Conservation (phyloP, 495 filamentous ascomycete genomes). For the Astrothelium subdiscretum region DNA sequence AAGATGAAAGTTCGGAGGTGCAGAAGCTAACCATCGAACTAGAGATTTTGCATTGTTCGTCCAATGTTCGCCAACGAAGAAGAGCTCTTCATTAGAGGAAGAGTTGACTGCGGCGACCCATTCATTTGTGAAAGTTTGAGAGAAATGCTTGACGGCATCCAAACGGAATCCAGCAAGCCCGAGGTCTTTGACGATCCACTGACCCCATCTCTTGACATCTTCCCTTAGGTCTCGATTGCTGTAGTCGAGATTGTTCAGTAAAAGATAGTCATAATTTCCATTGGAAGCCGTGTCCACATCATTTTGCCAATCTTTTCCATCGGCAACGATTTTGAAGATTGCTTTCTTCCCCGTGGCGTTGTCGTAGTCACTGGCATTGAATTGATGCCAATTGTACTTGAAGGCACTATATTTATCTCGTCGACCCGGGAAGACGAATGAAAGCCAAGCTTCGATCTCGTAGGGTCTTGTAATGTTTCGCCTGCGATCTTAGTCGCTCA, state of each 20-base stretch:
- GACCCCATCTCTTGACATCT: conserved; percentile 56
- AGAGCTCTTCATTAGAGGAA: conserved; percentile 35
- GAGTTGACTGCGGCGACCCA: conserved; percentile 45
- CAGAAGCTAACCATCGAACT: conserved; percentile 43
- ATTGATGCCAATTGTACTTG: conserved; percentile 61
- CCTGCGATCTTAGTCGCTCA: conserved; percentile 39
- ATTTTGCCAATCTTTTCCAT: conserved; percentile 52
- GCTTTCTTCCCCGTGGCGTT: conserved; percentile 43
- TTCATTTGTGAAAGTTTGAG: conserved; percentile 47
- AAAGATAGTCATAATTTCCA: conserved; percentile 63
- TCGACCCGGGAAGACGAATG: conserved; percentile 54
- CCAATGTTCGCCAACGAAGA: conserved; percentile 69
- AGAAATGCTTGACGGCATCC: conserved; percentile 67
- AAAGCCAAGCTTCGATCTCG: conserved; percentile 57
- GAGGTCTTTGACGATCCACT: conserved; percentile 49
- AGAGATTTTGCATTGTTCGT: conserved; percentile 43
- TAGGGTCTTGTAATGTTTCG: conserved; percentile 44
- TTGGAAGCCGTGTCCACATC: conserved; percentile 50
- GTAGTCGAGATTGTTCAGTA: conserved; percentile 53
- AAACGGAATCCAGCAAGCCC: conserved; percentile 56
- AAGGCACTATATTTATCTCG: conserved; percentile 43
- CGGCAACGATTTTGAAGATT: conserved; percentile 57
- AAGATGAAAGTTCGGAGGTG: conserved; percentile 41
- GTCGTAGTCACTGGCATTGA: conserved; percentile 60
- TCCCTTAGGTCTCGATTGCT: conserved; percentile 49